Conservation (phyloP, 2,329 filamentous ascomycete species). For the Colletotrichum tofieldiae region DNA sequence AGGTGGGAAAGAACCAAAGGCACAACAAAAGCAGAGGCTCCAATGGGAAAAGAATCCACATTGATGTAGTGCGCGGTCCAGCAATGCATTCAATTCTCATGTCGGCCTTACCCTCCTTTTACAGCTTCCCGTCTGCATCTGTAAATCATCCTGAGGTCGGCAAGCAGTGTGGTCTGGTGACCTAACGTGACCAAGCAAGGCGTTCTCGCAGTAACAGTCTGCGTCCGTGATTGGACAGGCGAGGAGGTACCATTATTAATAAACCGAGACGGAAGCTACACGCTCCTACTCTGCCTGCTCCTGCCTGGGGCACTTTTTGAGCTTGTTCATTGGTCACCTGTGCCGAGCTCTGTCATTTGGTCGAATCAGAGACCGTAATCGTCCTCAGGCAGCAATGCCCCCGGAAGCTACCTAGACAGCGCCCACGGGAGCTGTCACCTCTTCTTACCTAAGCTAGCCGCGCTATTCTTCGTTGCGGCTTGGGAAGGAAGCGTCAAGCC, state of each 20-base stretch:
- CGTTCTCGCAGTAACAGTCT: neutral
- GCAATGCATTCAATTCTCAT: neutral
- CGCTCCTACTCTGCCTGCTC: neutral
- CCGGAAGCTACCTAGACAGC: slow-evolving; percentile 21
- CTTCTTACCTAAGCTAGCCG: slow-evolving; percentile 14
- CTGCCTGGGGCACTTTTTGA: slow-evolving; percentile 2
- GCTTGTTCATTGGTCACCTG: slow-evolving; percentile 22
- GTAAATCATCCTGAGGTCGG: neutral
- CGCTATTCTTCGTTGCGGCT: neutral
- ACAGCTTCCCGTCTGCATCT: neutral
- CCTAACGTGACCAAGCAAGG: slow-evolving; percentile 10
- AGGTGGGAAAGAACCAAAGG: neutral
- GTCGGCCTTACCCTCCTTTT: neutral
- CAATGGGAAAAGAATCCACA: neutral
- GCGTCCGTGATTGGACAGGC: neutral
- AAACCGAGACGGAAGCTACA: slow-evolving; percentile 12
- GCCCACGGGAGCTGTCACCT: neutral
- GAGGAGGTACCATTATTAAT: slow-evolving; percentile 1
- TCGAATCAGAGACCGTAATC: slow-evolving; percentile 13
- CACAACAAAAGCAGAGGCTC: no score
- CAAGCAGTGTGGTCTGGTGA: slow-evolving; percentile 1
- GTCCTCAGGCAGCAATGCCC: slow-evolving; percentile 32
- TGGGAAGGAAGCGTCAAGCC: neutral
- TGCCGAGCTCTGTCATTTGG: neutral
- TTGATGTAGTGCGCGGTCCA: neutral